These are phyloP conservation scores for Fermentozyma sake DNA, from an alignment of 1,139 yeast species.

Conservation along the genomic window DNA sequence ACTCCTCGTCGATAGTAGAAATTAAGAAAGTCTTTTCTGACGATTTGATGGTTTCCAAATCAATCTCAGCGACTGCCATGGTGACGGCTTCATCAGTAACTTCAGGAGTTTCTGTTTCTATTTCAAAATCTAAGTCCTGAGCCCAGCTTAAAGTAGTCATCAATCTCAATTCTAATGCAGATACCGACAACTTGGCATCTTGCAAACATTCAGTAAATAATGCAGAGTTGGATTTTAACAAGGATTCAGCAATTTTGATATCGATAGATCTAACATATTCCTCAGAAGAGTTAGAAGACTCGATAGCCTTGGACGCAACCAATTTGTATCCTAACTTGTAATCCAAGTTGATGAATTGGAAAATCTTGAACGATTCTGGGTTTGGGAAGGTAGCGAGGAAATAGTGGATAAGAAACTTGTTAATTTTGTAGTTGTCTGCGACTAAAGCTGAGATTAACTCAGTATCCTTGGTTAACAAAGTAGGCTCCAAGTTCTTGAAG, in stretches of 20 bases:
- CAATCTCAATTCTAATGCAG: constrained; percentile 62
- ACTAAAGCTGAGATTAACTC: constrained; percentile 14
- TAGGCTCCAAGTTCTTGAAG: constrained; percentile 15
- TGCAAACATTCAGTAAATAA: constrained; percentile 39
- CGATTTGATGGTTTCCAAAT: constrained; percentile 18
- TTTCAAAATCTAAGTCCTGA: constrained; percentile 17
- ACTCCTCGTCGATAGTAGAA: constrained; percentile 36
- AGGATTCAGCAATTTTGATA: constrained; percentile 41
- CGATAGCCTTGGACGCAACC: constrained; percentile 12
- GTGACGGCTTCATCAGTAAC: constrained; percentile 19
- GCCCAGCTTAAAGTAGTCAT: constrained; percentile 49
- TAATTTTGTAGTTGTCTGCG: constrained; percentile 27
- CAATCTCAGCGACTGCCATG: constrained; percentile 11
- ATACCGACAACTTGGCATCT: constrained; percentile 36
- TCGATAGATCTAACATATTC: constrained; percentile 25
- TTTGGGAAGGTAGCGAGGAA: constrained; percentile 19
- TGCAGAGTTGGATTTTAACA: constrained; percentile 34
- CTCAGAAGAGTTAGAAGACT: constrained; percentile 6
- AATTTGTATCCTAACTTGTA: constrained; percentile 20
- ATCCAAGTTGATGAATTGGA: constrained; percentile 21
- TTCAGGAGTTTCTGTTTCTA: constrained; percentile 19
- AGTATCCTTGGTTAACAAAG: constrained; percentile 12
- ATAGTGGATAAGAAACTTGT: constrained; percentile 28
- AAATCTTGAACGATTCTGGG: constrained; percentile 16
- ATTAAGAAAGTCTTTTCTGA: constrained; percentile 33